Evolutionary conservation across 2,329 filamentous ascomycete species (phyloP), one percentile per base, ranked within the genome.

Genomic region (Pezicula rhizophila): DNA sequence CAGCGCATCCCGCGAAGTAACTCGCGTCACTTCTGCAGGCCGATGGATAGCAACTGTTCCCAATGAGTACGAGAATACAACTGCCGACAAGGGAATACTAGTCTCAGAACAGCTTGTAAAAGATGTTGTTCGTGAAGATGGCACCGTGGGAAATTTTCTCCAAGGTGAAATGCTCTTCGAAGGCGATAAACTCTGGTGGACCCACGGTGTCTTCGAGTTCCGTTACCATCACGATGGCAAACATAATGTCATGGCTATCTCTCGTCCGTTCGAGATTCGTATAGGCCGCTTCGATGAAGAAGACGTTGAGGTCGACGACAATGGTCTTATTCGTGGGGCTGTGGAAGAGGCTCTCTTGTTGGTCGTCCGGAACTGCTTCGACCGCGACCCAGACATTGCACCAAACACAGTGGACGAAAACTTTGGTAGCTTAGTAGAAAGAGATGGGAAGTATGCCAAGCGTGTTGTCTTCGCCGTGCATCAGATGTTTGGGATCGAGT

Each of bases 161-260:
- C 77, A 79, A 11, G 93, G 93, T 39, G 89, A 96, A 65, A 84
- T 97, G 62, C 68, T 89, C 11, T 97, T 99, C 64, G 76, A 84
- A 8, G 91, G 93, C 42, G 91, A 97, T 70, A 96, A 95, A 70
- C 78, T 96, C 2, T 99, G 89, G 85, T 99, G 93, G 93, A 95
- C 87, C 0, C 87, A 92, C 52, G 93, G 93, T 47, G 87, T 95
- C 3, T 99, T 96, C 63, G 93, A 99, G 64, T 95, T 99, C 73
- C 84, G 93, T 37, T 96, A 96, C 69, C 93, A 99, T 68, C 93
- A 99, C 68, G 85, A 89, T 58, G 90, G 90, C 48, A 87, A 86
- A 60, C 90, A 99, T 69, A 89, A 87, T 57, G 91, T 95, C 62
- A 93, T 99, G 87, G 82, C 89, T 15, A 87, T 97, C 52, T 96